These are phyloP conservation scores for Anthoceros angustus DNA, from an alignment of 225 moss, liverwort and hornwort species.

Conservation along the genomic window DNA sequence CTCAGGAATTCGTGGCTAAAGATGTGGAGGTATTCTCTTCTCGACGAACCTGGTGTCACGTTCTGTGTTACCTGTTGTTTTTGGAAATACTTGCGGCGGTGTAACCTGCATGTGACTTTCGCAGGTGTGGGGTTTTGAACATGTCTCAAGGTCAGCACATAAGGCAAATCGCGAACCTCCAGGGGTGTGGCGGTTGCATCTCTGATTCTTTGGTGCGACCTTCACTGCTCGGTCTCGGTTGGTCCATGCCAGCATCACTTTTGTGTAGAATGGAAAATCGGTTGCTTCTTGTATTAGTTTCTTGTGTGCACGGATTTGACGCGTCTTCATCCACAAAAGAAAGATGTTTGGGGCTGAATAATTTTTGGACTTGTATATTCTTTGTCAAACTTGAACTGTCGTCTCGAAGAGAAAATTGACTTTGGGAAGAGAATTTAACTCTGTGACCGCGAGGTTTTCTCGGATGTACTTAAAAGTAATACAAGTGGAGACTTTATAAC, in stretches of 20 bases:
- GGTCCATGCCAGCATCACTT: neutral
- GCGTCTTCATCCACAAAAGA: neutral
- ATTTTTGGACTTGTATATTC: neutral
- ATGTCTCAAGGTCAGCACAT: slow-evolving; percentile 37
- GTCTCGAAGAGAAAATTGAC: too few species aligned
- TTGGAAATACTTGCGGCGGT: neutral
- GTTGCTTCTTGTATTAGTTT: neutral
- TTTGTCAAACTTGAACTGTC: neutral
- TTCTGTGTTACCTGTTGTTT: neutral
- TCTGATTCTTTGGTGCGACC: neutral
- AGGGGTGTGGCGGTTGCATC: slow-evolving; percentile 25
- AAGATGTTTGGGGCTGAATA: slow-evolving; percentile 1
- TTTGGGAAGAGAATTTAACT: too few species aligned
- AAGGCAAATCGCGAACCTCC: slow-evolving; percentile 21
- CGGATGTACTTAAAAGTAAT: too few species aligned
- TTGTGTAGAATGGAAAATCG: neutral
- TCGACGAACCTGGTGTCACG: neutral
- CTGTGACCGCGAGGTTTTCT: too few species aligned
- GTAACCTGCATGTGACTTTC: neutral
- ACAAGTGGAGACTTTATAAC: too few species aligned
- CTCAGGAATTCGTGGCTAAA: slow-evolving; percentile 63
- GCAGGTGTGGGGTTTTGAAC: slow-evolving; percentile 93
- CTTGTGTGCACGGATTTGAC: neutral
- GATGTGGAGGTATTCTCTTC: slow-evolving; percentile 39
- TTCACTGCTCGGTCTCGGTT: neutral